Percentiles rank a stretch among this genome's conserved stretches.
Conservation (phyloP, 2,329 filamentous ascomycete species). For the Fusarium falciforme region DNA sequence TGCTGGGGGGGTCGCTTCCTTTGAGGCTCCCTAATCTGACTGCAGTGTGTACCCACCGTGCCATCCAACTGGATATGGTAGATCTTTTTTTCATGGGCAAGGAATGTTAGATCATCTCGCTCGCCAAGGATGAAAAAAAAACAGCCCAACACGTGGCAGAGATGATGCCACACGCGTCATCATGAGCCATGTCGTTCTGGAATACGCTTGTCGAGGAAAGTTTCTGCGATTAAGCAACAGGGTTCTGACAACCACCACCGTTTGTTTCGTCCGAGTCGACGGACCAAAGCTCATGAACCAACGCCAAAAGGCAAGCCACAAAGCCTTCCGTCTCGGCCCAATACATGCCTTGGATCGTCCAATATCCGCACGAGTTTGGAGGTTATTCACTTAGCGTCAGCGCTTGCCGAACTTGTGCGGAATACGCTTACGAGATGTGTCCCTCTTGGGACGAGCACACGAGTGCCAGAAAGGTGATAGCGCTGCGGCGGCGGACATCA, state of each 20-base stretch:
- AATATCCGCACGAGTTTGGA: slow-evolving; percentile 29
- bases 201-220: neutral
- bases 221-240: slow-evolving; percentile 1
- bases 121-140: neutral
- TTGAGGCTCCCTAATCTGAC: slow-evolving; percentile 1
- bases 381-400: slow-evolving; percentile 26
- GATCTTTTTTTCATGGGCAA: slow-evolving; percentile 4
- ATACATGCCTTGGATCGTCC: slow-evolving; percentile 23
- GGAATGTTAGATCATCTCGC: slow-evolving; percentile 13
- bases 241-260: neutral
- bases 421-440: slow-evolving; percentile 40
- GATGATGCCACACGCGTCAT: slow-evolving; percentile 9
- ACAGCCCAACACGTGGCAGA: slow-evolving; percentile 8
- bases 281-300: slow-evolving; percentile 25
- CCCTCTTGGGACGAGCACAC: neutral
- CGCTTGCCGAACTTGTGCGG: slow-evolving; percentile 34
- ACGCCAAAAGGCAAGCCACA: slow-evolving; percentile 4
- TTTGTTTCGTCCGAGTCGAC: slow-evolving; percentile 24
- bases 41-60: slow-evolving; percentile 9
- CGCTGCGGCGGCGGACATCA: slow-evolving; percentile 36
- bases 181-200: neutral
- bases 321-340: slow-evolving; percentile 4
- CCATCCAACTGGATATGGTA: slow-evolving; percentile 3
- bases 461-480: neutral
- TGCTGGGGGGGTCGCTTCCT: neutral